Evolutionary conservation across 495 filamentous ascomycete genomes (phyloP).

Genomic region (Daldinia bambusicola): DNA sequence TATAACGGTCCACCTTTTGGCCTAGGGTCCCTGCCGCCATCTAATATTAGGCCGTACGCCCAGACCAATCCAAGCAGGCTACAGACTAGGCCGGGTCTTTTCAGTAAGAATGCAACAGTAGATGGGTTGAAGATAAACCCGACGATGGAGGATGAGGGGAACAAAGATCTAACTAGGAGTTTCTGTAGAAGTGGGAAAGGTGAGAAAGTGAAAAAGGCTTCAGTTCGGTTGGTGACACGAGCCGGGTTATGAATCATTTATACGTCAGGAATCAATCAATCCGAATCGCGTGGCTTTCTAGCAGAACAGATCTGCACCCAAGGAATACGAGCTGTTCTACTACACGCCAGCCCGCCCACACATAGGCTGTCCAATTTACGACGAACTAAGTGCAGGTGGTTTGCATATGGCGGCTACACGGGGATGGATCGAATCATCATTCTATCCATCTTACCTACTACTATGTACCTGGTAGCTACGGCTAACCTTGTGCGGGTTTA

Average conservation of each 20-base stretch:
- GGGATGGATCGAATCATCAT: constrained; percentile 6
- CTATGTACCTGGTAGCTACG: neutral
- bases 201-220: neutral
- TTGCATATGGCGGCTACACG: constrained; percentile 29
- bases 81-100: neutral
- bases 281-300: constrained; percentile 40
- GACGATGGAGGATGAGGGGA: neutral
- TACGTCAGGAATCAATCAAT: constrained; percentile 38
- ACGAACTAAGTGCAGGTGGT: constrained; percentile 17
- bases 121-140: neutral
- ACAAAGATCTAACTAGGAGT: neutral
- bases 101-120: constrained; percentile 8
- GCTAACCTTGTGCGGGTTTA: constrained; percentile 30
- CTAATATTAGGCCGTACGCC: constrained; percentile 25
- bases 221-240: constrained; percentile 13
- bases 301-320: constrained; percentile 17
- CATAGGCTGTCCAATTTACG: constrained; percentile 30
- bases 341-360: neutral
- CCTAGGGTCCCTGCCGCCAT: constrained; percentile 35
- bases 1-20: constrained; percentile 32
- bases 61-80: constrained; percentile 15
- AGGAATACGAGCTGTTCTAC: constrained; percentile 39
- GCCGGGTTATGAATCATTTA: constrained; percentile 15
- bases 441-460: constrained; percentile 11
- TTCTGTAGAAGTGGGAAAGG: neutral